phyloP scores from a whole-genome alignment of 2,329 filamentous ascomycete genomes.

The Didymella pomorum region DNA sequence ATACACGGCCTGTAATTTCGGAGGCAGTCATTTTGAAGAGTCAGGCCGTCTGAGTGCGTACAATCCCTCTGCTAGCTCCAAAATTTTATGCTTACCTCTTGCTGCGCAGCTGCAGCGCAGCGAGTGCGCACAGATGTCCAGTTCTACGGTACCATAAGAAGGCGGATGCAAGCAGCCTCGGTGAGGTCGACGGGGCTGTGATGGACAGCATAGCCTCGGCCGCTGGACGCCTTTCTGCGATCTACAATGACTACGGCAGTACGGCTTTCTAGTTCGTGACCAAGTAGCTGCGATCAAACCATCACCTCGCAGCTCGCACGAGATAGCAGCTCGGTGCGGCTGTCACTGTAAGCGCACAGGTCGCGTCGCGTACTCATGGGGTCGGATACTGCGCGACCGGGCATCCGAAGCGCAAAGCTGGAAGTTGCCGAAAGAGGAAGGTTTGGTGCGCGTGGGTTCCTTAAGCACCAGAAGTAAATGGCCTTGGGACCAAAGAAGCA shows the following conservation, averaged over 20 bases:
- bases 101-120: too few relatives aligned
- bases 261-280: background rate
- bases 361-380: slow-evolving; percentile 19
- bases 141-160: too few relatives aligned
- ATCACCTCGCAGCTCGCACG: background rate
- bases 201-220: slow-evolving; percentile 1
- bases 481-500: background rate
- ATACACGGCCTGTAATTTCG: too few relatives aligned
- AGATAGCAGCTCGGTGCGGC: background rate
- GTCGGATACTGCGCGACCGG: slow-evolving; percentile 7
- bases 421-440: background rate
- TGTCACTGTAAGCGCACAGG: background rate
- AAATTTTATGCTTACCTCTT: too few relatives aligned
- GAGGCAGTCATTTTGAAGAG: too few relatives aligned
- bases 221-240: slow-evolving; percentile 9
- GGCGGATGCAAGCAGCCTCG: background rate
- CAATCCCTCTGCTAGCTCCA: too few relatives aligned
- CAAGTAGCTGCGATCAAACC: too few relatives aligned
- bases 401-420: background rate
- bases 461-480: background rate
- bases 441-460: background rate
- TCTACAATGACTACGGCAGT: background rate
- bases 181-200: slow-evolving; percentile 6
- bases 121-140: too few relatives aligned
- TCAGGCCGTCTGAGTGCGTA: too few relatives aligned